phyloP scores from a whole-genome alignment of 1,139 yeast genomes.

The Pichia cactophila region DNA sequence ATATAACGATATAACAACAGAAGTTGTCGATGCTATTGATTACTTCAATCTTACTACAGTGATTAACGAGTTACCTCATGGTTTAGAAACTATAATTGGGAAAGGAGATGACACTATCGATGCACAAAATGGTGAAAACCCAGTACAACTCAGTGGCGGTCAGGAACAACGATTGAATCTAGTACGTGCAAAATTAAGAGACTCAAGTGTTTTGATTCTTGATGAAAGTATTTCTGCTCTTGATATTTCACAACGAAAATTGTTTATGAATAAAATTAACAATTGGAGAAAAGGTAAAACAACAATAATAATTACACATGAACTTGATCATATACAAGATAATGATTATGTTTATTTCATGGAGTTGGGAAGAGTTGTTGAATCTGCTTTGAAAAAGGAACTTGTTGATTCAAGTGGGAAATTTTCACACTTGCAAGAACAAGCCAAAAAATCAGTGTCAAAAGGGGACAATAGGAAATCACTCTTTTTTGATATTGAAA shows the following conservation, averaged over 20 bases:
- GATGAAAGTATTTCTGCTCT: constrained; percentile 87
- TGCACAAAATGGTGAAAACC: constrained; percentile 11
- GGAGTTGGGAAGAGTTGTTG: constrained; percentile 48
- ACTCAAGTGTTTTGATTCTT: constrained; percentile 65
- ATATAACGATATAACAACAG: constrained; percentile 2
- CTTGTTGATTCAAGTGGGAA: constrained; percentile 23
- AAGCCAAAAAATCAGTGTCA: background rate
- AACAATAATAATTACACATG: constrained; percentile 78
- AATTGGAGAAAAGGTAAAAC: constrained; percentile 62
- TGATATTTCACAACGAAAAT: constrained; percentile 43
- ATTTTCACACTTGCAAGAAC: constrained; percentile 10
- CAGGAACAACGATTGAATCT: constrained; percentile 76
- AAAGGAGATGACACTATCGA: background rate
- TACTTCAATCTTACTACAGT: constrained; percentile 46
- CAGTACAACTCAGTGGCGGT: constrained; percentile 71
- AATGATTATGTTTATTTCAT: constrained; percentile 60
- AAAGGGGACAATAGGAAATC: constrained; percentile 5
- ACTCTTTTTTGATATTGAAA: constrained; percentile 2
- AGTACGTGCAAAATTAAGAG: constrained; percentile 71
- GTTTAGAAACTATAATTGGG: constrained; percentile 47
- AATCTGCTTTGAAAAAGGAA: constrained; percentile 34
- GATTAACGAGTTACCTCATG: constrained; percentile 41
- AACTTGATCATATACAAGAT: constrained; percentile 45
- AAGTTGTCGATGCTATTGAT: constrained; percentile 36
- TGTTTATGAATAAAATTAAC: constrained; percentile 43